Conservation (phyloP, 768 basidiomycete genomes). For the Boletus speciosus region DNA sequence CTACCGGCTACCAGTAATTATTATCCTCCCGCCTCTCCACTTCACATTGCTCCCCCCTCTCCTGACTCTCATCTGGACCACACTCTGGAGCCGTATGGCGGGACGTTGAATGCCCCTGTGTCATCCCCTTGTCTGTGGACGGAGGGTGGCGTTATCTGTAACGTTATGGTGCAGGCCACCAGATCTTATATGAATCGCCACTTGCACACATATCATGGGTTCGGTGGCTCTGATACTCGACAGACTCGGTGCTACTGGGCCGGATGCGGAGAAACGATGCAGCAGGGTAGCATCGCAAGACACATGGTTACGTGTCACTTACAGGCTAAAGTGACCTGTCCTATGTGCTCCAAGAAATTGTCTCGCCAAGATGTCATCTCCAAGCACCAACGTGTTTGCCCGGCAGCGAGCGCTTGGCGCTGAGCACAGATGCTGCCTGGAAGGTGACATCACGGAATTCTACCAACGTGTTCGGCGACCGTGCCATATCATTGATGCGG, state of each 20-base stretch:
- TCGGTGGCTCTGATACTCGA: conserved; percentile 20
- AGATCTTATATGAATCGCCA: conserved; percentile 27
- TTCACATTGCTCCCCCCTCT: background rate
- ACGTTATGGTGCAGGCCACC: conserved; percentile 18
- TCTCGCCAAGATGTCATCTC: conserved; percentile 27
- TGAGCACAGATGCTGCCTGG: background rate
- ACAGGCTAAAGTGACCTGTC: conserved; percentile 27
- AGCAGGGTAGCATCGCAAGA: conserved; percentile 28
- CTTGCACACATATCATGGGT: conserved; percentile 22
- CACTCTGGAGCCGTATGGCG: conserved; percentile 1
- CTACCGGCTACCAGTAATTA: background rate
- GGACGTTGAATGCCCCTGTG: background rate
- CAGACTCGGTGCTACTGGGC: conserved; percentile 21
- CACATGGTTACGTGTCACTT: conserved; percentile 28
- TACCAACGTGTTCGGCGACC: background rate
- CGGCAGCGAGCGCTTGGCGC: conserved; percentile 14
- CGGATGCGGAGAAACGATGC: conserved; percentile 21
- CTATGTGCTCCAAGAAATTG: conserved; percentile 26
- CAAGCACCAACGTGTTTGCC: conserved; percentile 26
- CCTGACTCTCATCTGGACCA: background rate
- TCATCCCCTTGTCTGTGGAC: conserved; percentile 21
- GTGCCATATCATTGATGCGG: background rate
- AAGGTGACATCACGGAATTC: no score
- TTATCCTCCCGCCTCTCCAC: background rate
- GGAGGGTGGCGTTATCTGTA: conserved; percentile 10